Percentiles rank a stretch among this genome's conserved stretches.
phyloP scores from a whole-genome alignment of 345 rosid genomes.

The Lepidium aucheri region DNA sequence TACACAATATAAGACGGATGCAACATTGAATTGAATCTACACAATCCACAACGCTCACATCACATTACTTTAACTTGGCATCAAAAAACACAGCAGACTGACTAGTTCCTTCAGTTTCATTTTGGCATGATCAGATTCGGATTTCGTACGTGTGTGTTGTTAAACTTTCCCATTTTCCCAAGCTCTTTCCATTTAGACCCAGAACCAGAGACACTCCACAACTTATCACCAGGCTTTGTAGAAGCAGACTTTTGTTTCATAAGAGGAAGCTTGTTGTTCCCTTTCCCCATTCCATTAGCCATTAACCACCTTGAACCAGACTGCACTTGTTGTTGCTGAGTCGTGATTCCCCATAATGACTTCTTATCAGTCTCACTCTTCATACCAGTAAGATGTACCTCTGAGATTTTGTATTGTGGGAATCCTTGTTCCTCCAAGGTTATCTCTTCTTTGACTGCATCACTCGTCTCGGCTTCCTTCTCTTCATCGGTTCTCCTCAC shows the following conservation, averaged over 20 bases:
- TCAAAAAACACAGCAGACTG: neutral
- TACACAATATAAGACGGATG: neutral
- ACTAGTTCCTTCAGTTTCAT: constrained; percentile 3
- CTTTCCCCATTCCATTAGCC: constrained; percentile 96
- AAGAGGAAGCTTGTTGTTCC: constrained; percentile 41
- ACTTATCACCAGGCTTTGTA: constrained; percentile 51
- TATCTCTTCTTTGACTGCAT: constrained; percentile 38
- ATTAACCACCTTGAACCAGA: constrained; percentile 92
- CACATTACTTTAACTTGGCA: constrained; percentile 5
- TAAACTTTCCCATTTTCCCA: constrained; percentile 35
- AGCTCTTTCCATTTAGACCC: constrained; percentile 60
- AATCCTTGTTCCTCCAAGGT: constrained; percentile 41
- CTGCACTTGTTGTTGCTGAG: constrained; percentile 82
- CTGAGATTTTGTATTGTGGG: constrained; percentile 60
- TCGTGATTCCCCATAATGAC: constrained; percentile 48
- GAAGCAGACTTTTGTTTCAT: constrained; percentile 44
- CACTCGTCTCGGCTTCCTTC: constrained; percentile 31
- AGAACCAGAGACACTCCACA: constrained; percentile 83
- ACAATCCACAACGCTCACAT: neutral
- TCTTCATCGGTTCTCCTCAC: constrained; percentile 39
- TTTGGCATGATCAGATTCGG: constrained; percentile 43
- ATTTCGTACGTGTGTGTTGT: constrained; percentile 43
- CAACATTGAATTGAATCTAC: constrained; percentile 7
- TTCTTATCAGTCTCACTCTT: constrained; percentile 59
- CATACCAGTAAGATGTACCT: constrained; percentile 75